Evolutionary conservation across 2,329 filamentous ascomycete species (phyloP).

Genomic region (Periconia digitata): DNA sequence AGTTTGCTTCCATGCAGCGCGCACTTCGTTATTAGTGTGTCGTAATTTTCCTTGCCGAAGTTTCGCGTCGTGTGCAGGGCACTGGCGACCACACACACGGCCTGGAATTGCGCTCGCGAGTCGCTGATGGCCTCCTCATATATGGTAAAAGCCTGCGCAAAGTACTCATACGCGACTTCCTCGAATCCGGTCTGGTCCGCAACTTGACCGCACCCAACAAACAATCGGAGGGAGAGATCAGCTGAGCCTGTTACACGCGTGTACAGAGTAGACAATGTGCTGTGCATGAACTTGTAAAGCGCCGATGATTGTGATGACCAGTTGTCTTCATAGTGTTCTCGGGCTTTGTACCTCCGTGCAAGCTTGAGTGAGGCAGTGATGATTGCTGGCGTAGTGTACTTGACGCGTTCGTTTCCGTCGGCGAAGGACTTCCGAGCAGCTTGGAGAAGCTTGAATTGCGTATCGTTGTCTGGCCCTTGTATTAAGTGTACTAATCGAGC

Average conservation of each 20-base stretch:
- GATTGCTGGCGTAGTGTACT: conserved; percentile 90
- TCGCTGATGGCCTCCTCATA: conserved; percentile 97
- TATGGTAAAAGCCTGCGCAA: conserved; percentile 95
- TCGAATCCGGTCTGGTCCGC: conserved; percentile 90
- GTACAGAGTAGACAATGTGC: conserved; percentile 82
- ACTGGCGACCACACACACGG: conserved; percentile 89
- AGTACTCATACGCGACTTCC: conserved; percentile 97
- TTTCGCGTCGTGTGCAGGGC: conserved; percentile 85
- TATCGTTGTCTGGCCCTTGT: conserved; percentile 81
- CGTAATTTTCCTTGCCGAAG: conserved; percentile 97
- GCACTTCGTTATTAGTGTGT: conserved; percentile 97
- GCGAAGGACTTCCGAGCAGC: conserved; percentile 81
- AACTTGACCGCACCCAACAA: conserved; percentile 88
- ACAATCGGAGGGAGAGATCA: conserved; percentile 85
- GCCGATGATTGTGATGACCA: conserved; percentile 74
- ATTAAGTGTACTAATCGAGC: conserved; percentile 90
- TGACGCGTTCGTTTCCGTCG: conserved; percentile 92
- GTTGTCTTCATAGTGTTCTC: conserved; percentile 83
- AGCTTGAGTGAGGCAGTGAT: conserved; percentile 89
- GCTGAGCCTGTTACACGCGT: conserved; percentile 82
- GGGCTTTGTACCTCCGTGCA: conserved; percentile 81
- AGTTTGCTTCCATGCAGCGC: conserved; percentile 96
- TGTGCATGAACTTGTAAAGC: conserved; percentile 95
- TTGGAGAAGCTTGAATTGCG: conserved; percentile 91
- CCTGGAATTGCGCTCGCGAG: conserved; percentile 95